A percentile compares a stretch with the other conserved stretches of the same genome.
phyloP scores from a whole-genome alignment of 257 asterid genomes.

The Eucommia ulmoides region DNA sequence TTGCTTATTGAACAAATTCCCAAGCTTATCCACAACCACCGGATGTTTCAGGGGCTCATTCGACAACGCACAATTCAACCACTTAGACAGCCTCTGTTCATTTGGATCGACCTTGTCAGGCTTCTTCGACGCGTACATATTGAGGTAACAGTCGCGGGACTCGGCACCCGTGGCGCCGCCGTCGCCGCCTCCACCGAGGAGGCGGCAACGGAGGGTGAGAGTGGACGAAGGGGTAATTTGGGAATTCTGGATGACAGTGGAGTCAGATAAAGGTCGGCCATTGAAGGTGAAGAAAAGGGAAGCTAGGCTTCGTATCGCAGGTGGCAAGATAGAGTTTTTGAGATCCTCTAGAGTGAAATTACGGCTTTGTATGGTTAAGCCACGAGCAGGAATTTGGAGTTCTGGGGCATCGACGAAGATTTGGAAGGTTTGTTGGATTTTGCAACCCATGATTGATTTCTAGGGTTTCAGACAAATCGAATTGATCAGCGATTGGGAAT shows the following conservation, averaged over 20 bases:
- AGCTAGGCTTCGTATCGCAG: conserved; percentile 12
- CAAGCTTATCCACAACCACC: conserved; percentile 62
- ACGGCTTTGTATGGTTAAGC: conserved; percentile 38
- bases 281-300: conserved; percentile 48
- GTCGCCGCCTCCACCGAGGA: conserved; percentile 83
- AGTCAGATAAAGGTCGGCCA: conserved; percentile 44
- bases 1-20: conserved; percentile 86
- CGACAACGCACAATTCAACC: conserved; percentile 72
- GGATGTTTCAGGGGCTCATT: conserved; percentile 74
- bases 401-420: conserved; percentile 55
- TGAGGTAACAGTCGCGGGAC: conserved; percentile 78
- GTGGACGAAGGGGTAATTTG: conserved; percentile 42
- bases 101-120: conserved; percentile 81
- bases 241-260: conserved; percentile 24
- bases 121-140: conserved; percentile 76
- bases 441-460: too few species aligned
- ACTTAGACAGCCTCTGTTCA: conserved; percentile 67
- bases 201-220: conserved; percentile 43
- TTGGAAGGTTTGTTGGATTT: too few species aligned
- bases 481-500: too few species aligned
- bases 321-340: conserved; percentile 31
- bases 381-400: conserved; percentile 37
- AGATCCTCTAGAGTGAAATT: conserved; percentile 43
- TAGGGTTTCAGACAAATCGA: too few species aligned
- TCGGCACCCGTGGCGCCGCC: conserved; percentile 98